Percentiles rank a stretch among this genome's conserved stretches.
Evolutionary conservation across 2,329 filamentous ascomycete species (phyloP).

Genomic region (Penicillium oxalicum): DNA sequence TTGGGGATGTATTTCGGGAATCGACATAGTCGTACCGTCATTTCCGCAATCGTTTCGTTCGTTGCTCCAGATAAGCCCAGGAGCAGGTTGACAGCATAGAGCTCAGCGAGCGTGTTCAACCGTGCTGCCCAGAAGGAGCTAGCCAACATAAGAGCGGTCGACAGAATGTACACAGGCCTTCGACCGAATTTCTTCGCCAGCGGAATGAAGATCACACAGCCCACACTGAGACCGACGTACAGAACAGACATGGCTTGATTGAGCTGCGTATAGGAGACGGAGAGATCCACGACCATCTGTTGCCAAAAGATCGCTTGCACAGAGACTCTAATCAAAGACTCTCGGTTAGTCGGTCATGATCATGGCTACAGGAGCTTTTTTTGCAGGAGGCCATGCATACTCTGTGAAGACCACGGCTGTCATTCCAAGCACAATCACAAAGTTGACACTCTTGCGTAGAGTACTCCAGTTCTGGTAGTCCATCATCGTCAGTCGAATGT

Average conservation of each 20-base stretch:
- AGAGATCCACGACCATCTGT: conserved; percentile 41
- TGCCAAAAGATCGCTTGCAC: conserved; percentile 43
- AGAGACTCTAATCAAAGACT: conserved; percentile 22
- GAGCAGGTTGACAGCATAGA: conserved; percentile 42
- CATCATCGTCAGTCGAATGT: not conserved
- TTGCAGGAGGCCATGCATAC: conserved; percentile 8
- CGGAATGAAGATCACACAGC: conserved; percentile 43
- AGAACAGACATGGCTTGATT: conserved; percentile 45
- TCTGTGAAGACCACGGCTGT: conserved; percentile 40
- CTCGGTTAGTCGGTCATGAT: not conserved
- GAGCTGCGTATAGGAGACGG: conserved; percentile 37
- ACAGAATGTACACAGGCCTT: conserved; percentile 43
- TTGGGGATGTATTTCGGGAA: conserved; percentile 30
- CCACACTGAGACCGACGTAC: conserved; percentile 41
- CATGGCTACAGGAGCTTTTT: not conserved
- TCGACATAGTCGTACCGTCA: conserved; percentile 31
- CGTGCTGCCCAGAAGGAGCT: conserved; percentile 40
- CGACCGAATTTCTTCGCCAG: conserved; percentile 45
- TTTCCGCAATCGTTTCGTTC: conserved; percentile 38
- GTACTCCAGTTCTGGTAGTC: conserved; percentile 40
- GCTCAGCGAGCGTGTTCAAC: conserved; percentile 38
- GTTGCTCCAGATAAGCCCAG: conserved; percentile 36
- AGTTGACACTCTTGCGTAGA: conserved; percentile 40
- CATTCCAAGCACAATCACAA: conserved; percentile 39
- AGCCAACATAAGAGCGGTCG: conserved; percentile 35